phyloP scores from a whole-genome alignment of 2,329 filamentous ascomycete species.

The Ophiostoma tasmaniense region DNA sequence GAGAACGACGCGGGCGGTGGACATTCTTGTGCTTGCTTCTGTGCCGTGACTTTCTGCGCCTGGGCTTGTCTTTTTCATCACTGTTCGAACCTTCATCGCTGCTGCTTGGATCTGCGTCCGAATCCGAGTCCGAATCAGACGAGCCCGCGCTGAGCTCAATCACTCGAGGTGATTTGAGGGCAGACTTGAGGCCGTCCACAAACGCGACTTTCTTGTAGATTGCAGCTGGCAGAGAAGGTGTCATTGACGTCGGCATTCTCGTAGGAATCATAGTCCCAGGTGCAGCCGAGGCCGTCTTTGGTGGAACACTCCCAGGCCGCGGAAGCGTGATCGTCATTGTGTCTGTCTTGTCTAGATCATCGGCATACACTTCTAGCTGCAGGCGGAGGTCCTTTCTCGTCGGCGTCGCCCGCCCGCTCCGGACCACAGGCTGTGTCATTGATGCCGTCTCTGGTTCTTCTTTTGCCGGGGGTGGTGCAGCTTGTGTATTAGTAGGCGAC shows the following conservation, averaged over 20 bases:
- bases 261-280: too few relatives aligned
- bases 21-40: background rate
- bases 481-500: too few relatives aligned
- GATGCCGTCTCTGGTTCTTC: background rate
- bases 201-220: background rate
- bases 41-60: background rate
- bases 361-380: background rate
- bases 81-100: background rate
- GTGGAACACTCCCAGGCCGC: background rate
- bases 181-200: background rate
- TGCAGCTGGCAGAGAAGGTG: background rate
- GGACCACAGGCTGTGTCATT: background rate
- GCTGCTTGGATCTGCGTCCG: background rate
- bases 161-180: background rate
- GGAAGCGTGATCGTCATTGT: background rate
- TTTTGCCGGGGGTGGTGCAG: background rate
- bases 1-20: background rate
- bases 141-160: background rate
- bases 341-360: background rate
- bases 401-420: background rate
- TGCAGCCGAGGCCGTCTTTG: too few relatives aligned
- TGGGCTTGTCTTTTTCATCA: background rate
- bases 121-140: background rate
- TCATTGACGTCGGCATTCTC: too few relatives aligned
- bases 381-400: background rate